phyloP scores from a whole-genome alignment of 768 basidiomycete species.

The Lentinula lateritia region DNA sequence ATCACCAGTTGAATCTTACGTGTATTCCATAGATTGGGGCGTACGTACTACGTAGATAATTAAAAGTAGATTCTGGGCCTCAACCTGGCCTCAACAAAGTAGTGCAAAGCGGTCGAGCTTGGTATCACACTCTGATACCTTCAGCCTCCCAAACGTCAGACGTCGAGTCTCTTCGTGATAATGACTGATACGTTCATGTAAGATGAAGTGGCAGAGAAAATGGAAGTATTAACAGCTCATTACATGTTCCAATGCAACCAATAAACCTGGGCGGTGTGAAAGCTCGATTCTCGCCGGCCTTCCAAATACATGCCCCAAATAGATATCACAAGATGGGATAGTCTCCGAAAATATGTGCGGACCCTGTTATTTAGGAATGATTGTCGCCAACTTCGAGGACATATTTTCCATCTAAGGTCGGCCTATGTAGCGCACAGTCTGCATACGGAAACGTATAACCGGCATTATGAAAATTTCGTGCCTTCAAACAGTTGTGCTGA shows the following conservation, averaged over 20 bases:
- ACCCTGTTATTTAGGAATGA: constrained; percentile 9
- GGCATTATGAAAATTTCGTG: background rate
- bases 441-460: constrained; percentile 2
- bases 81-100: too few species aligned
- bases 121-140: constrained; percentile 16
- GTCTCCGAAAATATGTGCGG: constrained; percentile 9
- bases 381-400: constrained; percentile 7
- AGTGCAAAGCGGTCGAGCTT: constrained; percentile 14
- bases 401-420: constrained; percentile 11
- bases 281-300: constrained; percentile 7
- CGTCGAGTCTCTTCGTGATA: constrained; percentile 12
- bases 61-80: too few species aligned
- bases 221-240: too few species aligned
- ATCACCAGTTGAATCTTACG: constrained; percentile 2
- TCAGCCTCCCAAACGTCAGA: constrained; percentile 17
- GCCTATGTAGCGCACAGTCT: constrained; percentile 7
- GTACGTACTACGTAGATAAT: too few species aligned
- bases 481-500: background rate
- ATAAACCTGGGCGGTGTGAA: too few species aligned
- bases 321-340: constrained; percentile 13
- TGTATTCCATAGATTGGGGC: too few species aligned
- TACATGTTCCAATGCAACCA: too few species aligned
- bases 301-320: constrained; percentile 17
- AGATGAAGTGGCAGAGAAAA: too few species aligned
- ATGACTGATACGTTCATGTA: too few species aligned